Evolutionary conservation across 1,139 yeast genomes (phyloP).

Genomic region (Lipomyces yarrowii): DNA sequence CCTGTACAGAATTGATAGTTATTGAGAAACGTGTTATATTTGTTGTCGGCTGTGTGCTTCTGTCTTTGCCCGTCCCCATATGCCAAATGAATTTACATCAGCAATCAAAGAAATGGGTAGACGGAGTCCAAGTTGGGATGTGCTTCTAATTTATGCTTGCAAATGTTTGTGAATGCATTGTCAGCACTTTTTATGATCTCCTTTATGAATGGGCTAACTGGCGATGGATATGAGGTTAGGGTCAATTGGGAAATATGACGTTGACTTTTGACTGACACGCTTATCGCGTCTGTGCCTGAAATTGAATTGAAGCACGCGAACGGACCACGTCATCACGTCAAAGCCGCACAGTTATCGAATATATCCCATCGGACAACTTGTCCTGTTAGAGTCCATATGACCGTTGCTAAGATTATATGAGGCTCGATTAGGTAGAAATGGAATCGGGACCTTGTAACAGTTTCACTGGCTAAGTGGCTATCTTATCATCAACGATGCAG

Average conservation of each 20-base stretch:
- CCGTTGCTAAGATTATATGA: too few species aligned
- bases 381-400: too few species aligned
- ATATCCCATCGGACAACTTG: too few species aligned
- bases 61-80: too few species aligned
- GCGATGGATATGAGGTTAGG: not conserved
- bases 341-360: not conserved
- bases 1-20: not conserved
- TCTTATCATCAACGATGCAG: not conserved
- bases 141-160: too few species aligned
- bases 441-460: not conserved
- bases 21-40: not conserved
- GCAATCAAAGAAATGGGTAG: too few species aligned
- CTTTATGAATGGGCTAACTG: too few species aligned
- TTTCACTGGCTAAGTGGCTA: not conserved
- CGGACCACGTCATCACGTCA: not conserved
- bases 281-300: not conserved
- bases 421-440: not conserved
- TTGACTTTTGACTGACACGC: not conserved
- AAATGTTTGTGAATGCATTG: too few species aligned
- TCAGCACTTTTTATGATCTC: too few species aligned
- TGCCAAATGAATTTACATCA: too few species aligned
- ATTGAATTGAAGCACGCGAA: not conserved
- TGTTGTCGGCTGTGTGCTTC: not conserved
- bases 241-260: not conserved
- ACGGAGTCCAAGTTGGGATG: too few species aligned